A percentile compares a stretch with the other conserved stretches of the same genome.
phyloP scores from a whole-genome alignment of 2,329 filamentous ascomycete genomes.

The Elsinoe batatas region DNA sequence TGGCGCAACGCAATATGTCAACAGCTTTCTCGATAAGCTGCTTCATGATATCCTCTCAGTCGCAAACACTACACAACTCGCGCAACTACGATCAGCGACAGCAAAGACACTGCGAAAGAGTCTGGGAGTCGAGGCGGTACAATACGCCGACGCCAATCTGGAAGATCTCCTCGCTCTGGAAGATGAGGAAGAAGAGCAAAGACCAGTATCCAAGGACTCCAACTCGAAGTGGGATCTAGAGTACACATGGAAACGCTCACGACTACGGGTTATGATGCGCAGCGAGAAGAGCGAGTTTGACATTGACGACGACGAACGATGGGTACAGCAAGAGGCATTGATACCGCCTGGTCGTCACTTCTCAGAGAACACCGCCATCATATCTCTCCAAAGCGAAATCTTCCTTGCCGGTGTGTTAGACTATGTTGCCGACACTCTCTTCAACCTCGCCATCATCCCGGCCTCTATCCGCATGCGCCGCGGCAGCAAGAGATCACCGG shows the following conservation, averaged over 20 bases:
- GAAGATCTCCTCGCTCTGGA: constrained; percentile 75
- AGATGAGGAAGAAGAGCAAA: constrained; percentile 38
- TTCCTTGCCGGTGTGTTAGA: constrained; percentile 93
- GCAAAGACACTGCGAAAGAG: constrained; percentile 80
- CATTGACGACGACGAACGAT: constrained; percentile 90
- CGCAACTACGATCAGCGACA: constrained; percentile 69
- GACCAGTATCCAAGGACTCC: constrained; percentile 19
- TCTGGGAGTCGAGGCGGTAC: constrained; percentile 74
- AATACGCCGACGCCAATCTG: constrained; percentile 75
- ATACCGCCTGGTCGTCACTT: constrained; percentile 49
- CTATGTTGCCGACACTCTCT: constrained; percentile 81
- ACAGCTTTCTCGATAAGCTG: constrained; percentile 86
- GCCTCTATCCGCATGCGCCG: constrained; percentile 55
- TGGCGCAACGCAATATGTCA: constrained; percentile 67
- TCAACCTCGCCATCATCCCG: constrained; percentile 79
- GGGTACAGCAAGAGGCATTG: constrained; percentile 70
- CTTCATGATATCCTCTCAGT: constrained; percentile 80
- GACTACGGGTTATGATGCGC: constrained; percentile 95
- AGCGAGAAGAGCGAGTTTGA: constrained; percentile 94
- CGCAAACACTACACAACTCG: constrained; percentile 67
- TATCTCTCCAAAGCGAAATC: constrained; percentile 87
- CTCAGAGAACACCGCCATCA: constrained; percentile 33
- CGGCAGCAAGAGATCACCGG: constrained; percentile 27
- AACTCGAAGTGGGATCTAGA: constrained; percentile 74
- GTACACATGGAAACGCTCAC: constrained; percentile 84